Conservation (phyloP, 2,329 filamentous ascomycete genomes). For the Exophiala lecanii-corni region DNA sequence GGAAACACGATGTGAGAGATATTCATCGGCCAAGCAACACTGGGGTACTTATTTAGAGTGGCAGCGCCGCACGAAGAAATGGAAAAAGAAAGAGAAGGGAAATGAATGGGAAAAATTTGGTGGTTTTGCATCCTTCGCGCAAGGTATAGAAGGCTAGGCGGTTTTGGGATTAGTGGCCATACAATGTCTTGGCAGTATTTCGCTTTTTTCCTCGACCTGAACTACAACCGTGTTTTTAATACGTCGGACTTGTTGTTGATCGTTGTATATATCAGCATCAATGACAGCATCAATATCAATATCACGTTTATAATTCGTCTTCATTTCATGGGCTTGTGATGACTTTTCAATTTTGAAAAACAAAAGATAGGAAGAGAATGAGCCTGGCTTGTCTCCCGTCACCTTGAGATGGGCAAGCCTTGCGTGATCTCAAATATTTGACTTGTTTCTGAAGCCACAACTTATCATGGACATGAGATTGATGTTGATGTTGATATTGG, state of each 20-base stretch:
- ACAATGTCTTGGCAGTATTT: slow-evolving; percentile 7
- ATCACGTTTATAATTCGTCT: no score
- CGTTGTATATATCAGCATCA: no score
- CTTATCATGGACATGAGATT: neutral
- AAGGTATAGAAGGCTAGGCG: no score
- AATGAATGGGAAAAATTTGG: slow-evolving; percentile 12
- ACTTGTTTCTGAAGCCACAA: slow-evolving; percentile 40
- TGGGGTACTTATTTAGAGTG: slow-evolving; percentile 60
- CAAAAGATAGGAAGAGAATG: slow-evolving; percentile 48
- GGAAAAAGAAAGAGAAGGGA: slow-evolving; percentile 35
- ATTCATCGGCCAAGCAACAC: slow-evolving; percentile 70
- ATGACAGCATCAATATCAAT: no score
- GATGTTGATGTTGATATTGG: neutral
- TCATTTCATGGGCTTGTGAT: slow-evolving; percentile 37
- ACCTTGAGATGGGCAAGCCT: neutral
- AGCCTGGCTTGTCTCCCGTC: slow-evolving; percentile 29
- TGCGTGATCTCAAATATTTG: slow-evolving; percentile 28
- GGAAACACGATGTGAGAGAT: slow-evolving; percentile 45
- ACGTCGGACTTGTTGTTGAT: no score
- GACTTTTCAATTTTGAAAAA: slow-evolving; percentile 35
- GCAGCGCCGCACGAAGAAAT: slow-evolving; percentile 76
- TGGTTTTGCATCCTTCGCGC: no score
- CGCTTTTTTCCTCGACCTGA: no score
- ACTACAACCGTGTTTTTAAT: neutral
- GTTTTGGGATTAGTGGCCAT: slow-evolving; percentile 6